Percentiles rank a stretch among this genome's conserved stretches.
phyloP scores from a whole-genome alignment of 352 stramenopile species.

The Globisporangium nodosum region DNA sequence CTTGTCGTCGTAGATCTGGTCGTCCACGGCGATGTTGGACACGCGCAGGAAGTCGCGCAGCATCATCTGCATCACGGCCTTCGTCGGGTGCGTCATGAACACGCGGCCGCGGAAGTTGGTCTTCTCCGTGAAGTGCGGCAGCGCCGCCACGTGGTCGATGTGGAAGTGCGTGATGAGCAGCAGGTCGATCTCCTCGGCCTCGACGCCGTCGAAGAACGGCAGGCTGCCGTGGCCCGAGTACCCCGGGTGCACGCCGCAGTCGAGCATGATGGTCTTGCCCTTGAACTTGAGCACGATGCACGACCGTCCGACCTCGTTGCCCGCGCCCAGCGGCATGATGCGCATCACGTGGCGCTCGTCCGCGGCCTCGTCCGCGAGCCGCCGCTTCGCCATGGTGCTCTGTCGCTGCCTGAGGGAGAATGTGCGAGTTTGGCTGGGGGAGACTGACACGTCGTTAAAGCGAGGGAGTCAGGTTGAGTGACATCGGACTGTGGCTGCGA shows the following conservation, averaged over 20 bases:
- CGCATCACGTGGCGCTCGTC: slow-evolving; percentile 89
- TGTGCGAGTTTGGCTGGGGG: no score
- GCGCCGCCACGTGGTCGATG: slow-evolving; percentile 98
- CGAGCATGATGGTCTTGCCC: slow-evolving; percentile 96
- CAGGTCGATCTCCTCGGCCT: slow-evolving; percentile 94
- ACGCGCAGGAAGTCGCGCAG: slow-evolving; percentile 96
- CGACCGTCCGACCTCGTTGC: slow-evolving; percentile 98
- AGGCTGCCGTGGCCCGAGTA: slow-evolving; percentile 96
- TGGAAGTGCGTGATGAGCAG: slow-evolving; percentile 99
- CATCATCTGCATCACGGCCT: slow-evolving; percentile 98
- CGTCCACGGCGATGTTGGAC: slow-evolving; percentile 91
- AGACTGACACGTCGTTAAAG: no score
- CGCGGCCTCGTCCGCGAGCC: slow-evolving; percentile 59
- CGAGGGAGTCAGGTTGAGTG: no score
- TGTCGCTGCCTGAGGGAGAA: background rate
- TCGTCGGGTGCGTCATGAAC: slow-evolving; percentile 99
- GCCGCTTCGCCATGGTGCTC: slow-evolving; percentile 57
- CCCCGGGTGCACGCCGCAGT: slow-evolving; percentile 87
- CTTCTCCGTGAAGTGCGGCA: slow-evolving; percentile 99
- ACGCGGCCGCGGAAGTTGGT: slow-evolving; percentile 97
- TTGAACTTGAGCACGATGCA: slow-evolving; percentile 99
- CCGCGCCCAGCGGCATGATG: slow-evolving; percentile 95
- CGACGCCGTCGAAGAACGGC: slow-evolving; percentile 97
- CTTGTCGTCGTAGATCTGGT: slow-evolving; percentile 91
- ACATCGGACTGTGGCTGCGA: no score